Percentiles rank a stretch among this genome's conserved stretches.
Conservation (phyloP, 768 basidiomycete species). For the Boletus sp. region DNA sequence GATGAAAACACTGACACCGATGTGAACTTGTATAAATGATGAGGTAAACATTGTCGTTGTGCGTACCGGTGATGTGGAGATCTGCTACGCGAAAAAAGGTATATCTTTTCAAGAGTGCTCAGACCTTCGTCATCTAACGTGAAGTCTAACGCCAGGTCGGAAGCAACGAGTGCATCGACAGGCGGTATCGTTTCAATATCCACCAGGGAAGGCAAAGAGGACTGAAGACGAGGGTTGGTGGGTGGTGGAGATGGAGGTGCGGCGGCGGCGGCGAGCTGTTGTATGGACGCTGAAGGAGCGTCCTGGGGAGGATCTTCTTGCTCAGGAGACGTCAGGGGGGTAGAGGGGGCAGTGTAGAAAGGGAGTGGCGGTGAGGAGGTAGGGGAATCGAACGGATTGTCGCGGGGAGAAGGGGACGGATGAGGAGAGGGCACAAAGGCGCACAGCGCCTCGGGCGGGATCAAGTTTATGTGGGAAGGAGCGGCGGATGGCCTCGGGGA, state of each 20-base stretch:
- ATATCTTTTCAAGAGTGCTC: constrained; percentile 86
- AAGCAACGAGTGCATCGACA: constrained; percentile 23
- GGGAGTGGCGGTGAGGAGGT: constrained; percentile 37
- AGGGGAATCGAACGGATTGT: constrained; percentile 37
- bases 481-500: constrained; percentile 18
- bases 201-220: constrained; percentile 22
- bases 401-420: constrained; percentile 34
- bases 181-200: constrained; percentile 27
- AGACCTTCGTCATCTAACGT: constrained; percentile 75
- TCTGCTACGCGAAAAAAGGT: constrained; percentile 80
- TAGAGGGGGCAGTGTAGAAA: constrained; percentile 49
- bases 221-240: constrained; percentile 17
- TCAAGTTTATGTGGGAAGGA: constrained; percentile 35
- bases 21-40: constrained; percentile 7
- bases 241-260: constrained; percentile 26
- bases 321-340: constrained; percentile 41
- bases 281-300: constrained; percentile 16
- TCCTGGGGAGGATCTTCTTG: constrained; percentile 34
- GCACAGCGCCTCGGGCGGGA: constrained; percentile 32
- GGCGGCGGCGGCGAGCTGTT: constrained; percentile 16
- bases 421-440: constrained; percentile 28
- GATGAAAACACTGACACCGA: constrained; percentile 68
- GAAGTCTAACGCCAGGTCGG: constrained; percentile 36
- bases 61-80: constrained; percentile 55
- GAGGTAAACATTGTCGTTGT: background rate